These are phyloP conservation scores for Yamadazyma akitaensis DNA, from an alignment of 805 yeast species.

Conservation along the genomic window DNA sequence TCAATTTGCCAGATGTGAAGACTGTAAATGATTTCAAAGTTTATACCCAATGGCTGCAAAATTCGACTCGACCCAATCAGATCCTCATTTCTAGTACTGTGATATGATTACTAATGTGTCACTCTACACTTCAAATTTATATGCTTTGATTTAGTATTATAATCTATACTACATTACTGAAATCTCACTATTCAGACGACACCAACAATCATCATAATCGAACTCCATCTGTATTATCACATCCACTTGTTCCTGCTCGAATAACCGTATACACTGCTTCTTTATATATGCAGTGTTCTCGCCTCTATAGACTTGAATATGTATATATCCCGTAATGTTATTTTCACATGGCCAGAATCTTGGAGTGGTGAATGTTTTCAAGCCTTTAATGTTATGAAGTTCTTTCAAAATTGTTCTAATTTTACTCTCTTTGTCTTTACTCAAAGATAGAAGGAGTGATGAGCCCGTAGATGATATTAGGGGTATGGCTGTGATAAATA, in stretches of 20 bases:
- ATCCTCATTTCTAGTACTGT: too few relatives aligned
- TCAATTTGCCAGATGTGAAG: too few relatives aligned
- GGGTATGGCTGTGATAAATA: slow-evolving; percentile 80
- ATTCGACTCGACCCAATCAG: too few relatives aligned
- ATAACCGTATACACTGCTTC: slow-evolving; percentile 54
- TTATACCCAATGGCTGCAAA: too few relatives aligned
- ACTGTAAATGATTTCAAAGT: too few relatives aligned
- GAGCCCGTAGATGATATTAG: slow-evolving; percentile 77
- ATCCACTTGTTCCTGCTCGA: slow-evolving; percentile 48
- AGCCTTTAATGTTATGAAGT: slow-evolving; percentile 68
- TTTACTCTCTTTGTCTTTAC: slow-evolving; percentile 54
- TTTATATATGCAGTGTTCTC: slow-evolving; percentile 62
- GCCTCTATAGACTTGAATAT: slow-evolving; percentile 67
- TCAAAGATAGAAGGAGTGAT: slow-evolving; percentile 63
- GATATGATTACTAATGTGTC: too few relatives aligned
- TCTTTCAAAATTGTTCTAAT: slow-evolving; percentile 67
- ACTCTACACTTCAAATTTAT: neutral
- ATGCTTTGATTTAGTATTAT: neutral
- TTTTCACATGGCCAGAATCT: slow-evolving; percentile 74
- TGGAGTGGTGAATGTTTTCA: slow-evolving; percentile 82
- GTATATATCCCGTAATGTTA: slow-evolving; percentile 62
- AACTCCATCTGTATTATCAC: slow-evolving; percentile 68
- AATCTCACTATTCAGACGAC: slow-evolving; percentile 25
- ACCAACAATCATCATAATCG: slow-evolving; percentile 67
- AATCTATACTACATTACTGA: neutral